Conservation (phyloP, 495 filamentous ascomycete genomes). For the Neurospora pannonica region DNA sequence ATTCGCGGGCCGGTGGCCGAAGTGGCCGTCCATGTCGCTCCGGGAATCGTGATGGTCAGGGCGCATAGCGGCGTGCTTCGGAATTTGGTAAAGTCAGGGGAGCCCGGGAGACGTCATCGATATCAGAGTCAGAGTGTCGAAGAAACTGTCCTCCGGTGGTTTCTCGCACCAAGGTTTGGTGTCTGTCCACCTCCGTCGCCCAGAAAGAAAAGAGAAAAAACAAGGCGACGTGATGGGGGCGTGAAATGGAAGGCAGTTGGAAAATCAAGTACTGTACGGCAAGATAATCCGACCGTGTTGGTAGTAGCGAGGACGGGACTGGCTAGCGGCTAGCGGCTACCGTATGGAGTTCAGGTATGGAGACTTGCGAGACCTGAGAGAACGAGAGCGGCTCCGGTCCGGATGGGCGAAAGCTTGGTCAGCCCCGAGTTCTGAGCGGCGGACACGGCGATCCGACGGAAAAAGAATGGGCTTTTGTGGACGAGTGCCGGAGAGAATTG, state of each 20-base stretch:
- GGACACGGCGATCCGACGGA: neutral
- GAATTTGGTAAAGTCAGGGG: neutral
- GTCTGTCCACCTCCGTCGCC: neutral
- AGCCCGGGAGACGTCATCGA: neutral
- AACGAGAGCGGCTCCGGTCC: neutral
- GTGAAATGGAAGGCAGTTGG: neutral
- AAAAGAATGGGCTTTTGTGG: neutral
- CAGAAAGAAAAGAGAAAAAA: neutral
- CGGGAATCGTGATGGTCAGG: neutral
- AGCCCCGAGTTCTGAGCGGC: neutral
- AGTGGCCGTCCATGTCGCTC: neutral
- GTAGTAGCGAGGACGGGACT: neutral
- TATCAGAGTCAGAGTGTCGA: neutral
- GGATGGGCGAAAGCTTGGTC: neutral
- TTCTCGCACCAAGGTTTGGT: neutral
- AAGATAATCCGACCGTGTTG: neutral
- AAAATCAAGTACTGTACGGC: neutral
- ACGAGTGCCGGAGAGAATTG: neutral
- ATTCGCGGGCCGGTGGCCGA: neutral
- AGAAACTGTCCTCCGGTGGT: neutral
- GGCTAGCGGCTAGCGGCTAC: neutral
- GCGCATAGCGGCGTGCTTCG: neutral
- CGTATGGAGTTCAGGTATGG: neutral
- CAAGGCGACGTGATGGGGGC: neutral
- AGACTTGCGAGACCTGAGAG: neutral